Evolutionary conservation across 768 basidiomycete genomes (phyloP).

Genomic region (Calvatia gigantea): DNA sequence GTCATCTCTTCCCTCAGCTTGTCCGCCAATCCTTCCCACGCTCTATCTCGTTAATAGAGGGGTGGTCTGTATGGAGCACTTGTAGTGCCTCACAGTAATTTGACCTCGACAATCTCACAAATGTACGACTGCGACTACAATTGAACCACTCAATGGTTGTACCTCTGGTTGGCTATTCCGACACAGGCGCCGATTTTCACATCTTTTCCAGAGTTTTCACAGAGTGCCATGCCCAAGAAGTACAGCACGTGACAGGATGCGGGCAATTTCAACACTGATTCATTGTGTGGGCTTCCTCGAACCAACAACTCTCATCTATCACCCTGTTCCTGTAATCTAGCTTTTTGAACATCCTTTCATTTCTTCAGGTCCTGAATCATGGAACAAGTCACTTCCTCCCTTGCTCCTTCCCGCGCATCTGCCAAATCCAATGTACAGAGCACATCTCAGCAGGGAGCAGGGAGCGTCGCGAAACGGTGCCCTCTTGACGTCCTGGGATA

Average conservation of each 20-base stretch:
- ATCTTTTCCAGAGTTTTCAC: no score
- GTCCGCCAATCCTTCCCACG: slow-evolving; percentile 11
- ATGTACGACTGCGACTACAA: no score
- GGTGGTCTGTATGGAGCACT: no score
- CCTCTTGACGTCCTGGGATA: no score
- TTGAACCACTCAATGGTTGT: no score
- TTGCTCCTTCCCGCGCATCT: slow-evolving; percentile 53
- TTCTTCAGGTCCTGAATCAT: slow-evolving; percentile 34
- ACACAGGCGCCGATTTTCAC: no score
- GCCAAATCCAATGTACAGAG: slow-evolving; percentile 56
- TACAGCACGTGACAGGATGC: slow-evolving; percentile 4
- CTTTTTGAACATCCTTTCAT: slow-evolving; percentile 18
- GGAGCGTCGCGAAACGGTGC: slow-evolving; percentile 84
- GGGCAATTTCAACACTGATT: slow-evolving; percentile 6
- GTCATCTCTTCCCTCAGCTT: background rate
- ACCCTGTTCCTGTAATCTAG: slow-evolving; percentile 12
- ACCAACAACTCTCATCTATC: background rate
- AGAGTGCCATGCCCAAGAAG: no score
- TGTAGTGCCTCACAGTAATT: no score
- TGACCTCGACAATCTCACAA: no score
- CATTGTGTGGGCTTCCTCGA: background rate
- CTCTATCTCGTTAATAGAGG: no score
- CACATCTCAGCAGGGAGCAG: slow-evolving; percentile 53
- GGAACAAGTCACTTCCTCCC: slow-evolving; percentile 71
- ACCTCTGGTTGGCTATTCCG: no score